These are phyloP conservation scores for Agaricales sp. DNA, from an alignment of 1,284 basidiomycete genomes.

Conservation along the genomic window DNA sequence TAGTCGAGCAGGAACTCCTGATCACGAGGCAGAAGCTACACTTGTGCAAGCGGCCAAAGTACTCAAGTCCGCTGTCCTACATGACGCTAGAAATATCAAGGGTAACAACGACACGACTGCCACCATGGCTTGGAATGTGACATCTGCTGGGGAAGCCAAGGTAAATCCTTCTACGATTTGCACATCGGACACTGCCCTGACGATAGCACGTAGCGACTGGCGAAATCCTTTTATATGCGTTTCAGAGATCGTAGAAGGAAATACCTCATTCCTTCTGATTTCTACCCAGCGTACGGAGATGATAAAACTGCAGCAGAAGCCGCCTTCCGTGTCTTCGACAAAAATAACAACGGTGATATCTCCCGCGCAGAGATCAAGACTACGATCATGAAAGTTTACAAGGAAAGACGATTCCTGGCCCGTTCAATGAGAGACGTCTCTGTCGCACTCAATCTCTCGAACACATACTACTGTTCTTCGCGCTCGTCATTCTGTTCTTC, in stretches of 20 bases:
- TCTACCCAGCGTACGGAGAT: constrained; percentile 56
- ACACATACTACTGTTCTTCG: constrained; percentile 50
- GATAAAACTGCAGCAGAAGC: constrained; percentile 31
- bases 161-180: constrained; percentile 21
- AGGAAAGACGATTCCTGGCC: constrained; percentile 60
- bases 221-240: constrained; percentile 54
- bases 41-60: constrained; percentile 49
- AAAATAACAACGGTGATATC: constrained; percentile 70
- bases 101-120: constrained; percentile 34
- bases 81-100: constrained; percentile 63
- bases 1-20: constrained; percentile 10
- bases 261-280: constrained; percentile 64
- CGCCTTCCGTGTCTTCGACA: constrained; percentile 69
- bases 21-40: constrained; percentile 25
- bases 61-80: constrained; percentile 57
- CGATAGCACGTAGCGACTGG: constrained; percentile 40
- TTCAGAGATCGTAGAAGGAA: constrained; percentile 43
- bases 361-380: constrained; percentile 71
- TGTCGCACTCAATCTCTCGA: constrained; percentile 51
- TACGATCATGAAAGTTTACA: constrained; percentile 62
- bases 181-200: not conserved
- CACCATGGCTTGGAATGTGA: constrained; percentile 39
- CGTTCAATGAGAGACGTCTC: constrained; percentile 67
- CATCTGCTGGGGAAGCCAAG: constrained; percentile 55
- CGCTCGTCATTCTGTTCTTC: constrained; percentile 57